Base-by-base conservation (phyloP, 2,329 filamentous ascomycete species). In the Aspergillus pseudotamarii region DNA sequence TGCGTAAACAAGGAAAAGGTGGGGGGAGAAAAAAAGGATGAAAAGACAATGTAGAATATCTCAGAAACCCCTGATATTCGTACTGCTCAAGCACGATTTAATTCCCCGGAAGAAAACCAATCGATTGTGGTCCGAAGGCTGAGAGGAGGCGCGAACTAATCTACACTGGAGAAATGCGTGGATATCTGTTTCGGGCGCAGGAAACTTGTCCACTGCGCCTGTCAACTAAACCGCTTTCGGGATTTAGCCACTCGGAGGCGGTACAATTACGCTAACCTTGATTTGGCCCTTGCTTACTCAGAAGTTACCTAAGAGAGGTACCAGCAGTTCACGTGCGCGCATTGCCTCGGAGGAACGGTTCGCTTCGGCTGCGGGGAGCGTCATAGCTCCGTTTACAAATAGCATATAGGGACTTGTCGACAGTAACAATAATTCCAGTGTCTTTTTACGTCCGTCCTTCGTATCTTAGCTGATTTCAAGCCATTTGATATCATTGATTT, bases 161-260 rank as follows among this genome's bases (percentile, higher is more conserved):
- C 32, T 50, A 21, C 23, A 56, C 51, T 63, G 57, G 65, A 62
- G 66, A 57, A 57, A 65, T 63, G 68, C 10, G 45, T 38, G 55
- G 54, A 53, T 57, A 57, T 53, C 45, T 51, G 36, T 60, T 32
- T 60, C 64, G 53, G 58, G 67, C 71, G 64, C 61, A 69, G 59
- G 72, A 72, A 75, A 76, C 74, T 72, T 76, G 74, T 75, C 74
- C 74, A 75, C 71, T 71, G 68, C 60, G 30, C 34, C 34, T 60
- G 43, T 59, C 67, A 43, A 30, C 66, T 62, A 60, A 57, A 41
- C 65, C 57, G 32, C 30, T 61, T 66, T 67, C 50, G 58, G 38
- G 14, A 10, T 45, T 51, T 57, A 72, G 69, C 70, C 70, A 73
- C 69, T 51, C 26, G 14, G 16, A 30, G 6, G 21, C 45, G 19